Evolutionary conservation across 176 grass and related monocot species (phyloP), one percentile per base, ranked within the genome.

Genomic region (Eragrostis nindensis): DNA sequence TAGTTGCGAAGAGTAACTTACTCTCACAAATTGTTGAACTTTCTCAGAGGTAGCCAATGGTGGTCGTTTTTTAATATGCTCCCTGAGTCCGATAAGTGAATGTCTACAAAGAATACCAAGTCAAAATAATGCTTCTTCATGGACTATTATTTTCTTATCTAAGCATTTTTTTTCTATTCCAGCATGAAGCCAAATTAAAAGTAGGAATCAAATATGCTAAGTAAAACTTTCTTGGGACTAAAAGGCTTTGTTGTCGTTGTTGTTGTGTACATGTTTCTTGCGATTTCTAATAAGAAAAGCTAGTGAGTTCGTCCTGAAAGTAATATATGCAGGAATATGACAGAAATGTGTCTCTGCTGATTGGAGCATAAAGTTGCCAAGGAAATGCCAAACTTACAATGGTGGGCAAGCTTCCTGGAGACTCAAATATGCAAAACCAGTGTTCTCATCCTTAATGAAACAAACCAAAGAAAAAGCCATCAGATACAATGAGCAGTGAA

Each of bases 1-100:
- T 64, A 24, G 55, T 52, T 55, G 36, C 36, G 25, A 81, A 59
- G 55, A 71, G 59, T 18, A 79, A 91, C 91, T 81, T 75, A 94
- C 95, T 88, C 88, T 89, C 71, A 98, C 92, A 84, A 87, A 95
- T 66, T 98, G 95, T 74, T 98, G 92, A 86, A 98, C 95, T 89
- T 98, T 98, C 91, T 98, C 95, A 77, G 95, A 89, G 62, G 95
- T 93, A 81, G 95, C 95, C 79, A 98, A 91, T 12, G 95, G 90
- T 75, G 95, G 92, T 25, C 92, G 86, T 87, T 98, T 98, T 74
- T 98, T 98, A 52, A 95, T 98, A 78, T 98, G 92, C 54, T 98
- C 90, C 83, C 95, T 98, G 24, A 98, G 86, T 66, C 88, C 86
- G 77, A 95, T 77, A 52, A 98, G 83, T 11, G 92, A 98, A 85